phyloP scores from a whole-genome alignment of 768 basidiomycete species.

The Coprinopsis cinerea region DNA sequence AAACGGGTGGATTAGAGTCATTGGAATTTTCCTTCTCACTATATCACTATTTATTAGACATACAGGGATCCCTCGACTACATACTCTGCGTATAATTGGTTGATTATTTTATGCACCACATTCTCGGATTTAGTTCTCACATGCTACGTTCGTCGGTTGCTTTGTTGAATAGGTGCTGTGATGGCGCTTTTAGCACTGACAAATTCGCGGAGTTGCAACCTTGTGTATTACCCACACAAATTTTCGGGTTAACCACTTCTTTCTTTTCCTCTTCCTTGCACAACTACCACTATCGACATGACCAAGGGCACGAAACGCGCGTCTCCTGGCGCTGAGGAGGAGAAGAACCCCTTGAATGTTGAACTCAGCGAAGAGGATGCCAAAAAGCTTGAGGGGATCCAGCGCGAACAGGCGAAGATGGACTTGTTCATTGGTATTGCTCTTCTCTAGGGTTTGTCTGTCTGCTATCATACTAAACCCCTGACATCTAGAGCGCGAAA shows the following conservation, averaged over 20 bases:
- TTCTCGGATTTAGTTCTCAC: background rate
- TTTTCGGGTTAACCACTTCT: background rate
- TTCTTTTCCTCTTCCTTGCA: conserved; percentile 1
- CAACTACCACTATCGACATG: conserved; percentile 20
- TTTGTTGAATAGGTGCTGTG: background rate
- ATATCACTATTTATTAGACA: conserved; percentile 9
- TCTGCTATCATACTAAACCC: background rate
- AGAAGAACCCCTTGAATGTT: conserved; percentile 59
- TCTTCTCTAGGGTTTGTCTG: background rate
- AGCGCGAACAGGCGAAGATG: conserved; percentile 64
- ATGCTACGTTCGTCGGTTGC: background rate
- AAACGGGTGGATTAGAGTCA: conserved; percentile 62
- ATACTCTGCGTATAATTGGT: background rate
- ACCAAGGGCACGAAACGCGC: conserved; percentile 63
- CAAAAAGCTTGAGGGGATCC: conserved; percentile 55
- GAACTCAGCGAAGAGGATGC: conserved; percentile 71
- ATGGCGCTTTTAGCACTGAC: conserved; percentile 1
- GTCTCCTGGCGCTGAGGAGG: conserved; percentile 73
- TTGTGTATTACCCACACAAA: conserved; percentile 4
- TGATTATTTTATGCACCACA: too few relatives aligned
- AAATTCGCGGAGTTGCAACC: conserved; percentile 13
- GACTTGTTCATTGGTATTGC: conserved; percentile 64
- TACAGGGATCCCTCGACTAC: conserved; percentile 1
- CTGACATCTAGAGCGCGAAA: conserved; percentile 51
- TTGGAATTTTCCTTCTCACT: conserved; percentile 5